phyloP scores from a whole-genome alignment of 2,329 filamentous ascomycete species.

The Aspergillus puulaauensis region DNA sequence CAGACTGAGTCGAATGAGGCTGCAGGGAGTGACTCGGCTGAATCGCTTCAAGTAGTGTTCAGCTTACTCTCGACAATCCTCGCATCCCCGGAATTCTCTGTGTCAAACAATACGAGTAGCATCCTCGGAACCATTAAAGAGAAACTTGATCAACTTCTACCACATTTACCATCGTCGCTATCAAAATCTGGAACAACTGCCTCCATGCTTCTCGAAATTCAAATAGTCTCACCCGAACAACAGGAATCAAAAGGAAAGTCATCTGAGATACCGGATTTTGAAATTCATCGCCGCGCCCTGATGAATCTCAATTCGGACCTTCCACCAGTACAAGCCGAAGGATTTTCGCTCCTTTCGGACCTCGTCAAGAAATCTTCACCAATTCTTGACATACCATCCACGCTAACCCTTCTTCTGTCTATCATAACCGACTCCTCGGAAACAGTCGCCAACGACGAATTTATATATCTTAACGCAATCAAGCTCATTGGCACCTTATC shows the following conservation, averaged over 20 bases:
- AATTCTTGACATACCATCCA: conserved; percentile 45
- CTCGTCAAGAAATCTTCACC: conserved; percentile 42
- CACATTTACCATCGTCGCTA: conserved; percentile 31
- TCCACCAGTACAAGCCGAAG: conserved; percentile 45
- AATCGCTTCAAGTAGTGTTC: conserved; percentile 42
- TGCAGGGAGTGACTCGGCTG: conserved; percentile 27
- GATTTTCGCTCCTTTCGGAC: conserved; percentile 40
- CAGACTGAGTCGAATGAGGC: conserved; percentile 13
- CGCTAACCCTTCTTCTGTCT: conserved; percentile 40
- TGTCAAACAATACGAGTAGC: conserved; percentile 29
- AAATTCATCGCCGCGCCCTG: conserved; percentile 43
- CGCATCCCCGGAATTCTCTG: conserved; percentile 40
- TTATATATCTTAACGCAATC: conserved; percentile 45
- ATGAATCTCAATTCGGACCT: conserved; percentile 40
- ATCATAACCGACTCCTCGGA: conserved; percentile 37
- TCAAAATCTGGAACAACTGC: conserved; percentile 41
- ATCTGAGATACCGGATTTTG: conserved; percentile 36
- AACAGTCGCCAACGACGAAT: conserved; percentile 38
- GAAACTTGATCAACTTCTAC: conserved; percentile 37
- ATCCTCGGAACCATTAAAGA: conserved; percentile 34
- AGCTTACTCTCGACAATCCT: conserved; percentile 45
- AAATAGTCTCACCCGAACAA: conserved; percentile 30
- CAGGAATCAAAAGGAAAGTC: conserved; percentile 19
- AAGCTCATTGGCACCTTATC: conserved; percentile 42
- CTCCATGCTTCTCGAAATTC: conserved; percentile 45